These are phyloP conservation scores for Paramarasmius palmivorus DNA, from an alignment of 1,284 basidiomycete species.

Conservation along the genomic window DNA sequence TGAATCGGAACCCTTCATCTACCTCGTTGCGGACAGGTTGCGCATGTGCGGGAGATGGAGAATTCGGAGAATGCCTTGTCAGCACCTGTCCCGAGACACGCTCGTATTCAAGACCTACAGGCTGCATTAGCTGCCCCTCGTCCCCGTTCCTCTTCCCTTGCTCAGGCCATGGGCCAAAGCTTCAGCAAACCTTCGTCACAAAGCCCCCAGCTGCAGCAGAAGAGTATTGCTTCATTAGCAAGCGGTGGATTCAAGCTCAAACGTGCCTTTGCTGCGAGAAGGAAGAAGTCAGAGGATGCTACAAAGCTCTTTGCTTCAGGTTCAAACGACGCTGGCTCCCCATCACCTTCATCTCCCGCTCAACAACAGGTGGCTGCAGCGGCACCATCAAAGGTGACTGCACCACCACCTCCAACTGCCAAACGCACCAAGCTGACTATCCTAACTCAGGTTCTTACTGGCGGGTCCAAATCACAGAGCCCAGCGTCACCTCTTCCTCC, in stretches of 20 bases:
- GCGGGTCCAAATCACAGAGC: conserved; percentile 26
- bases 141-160: conserved; percentile 33
- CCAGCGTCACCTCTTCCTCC: conserved; percentile 24
- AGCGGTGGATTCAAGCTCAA: conserved; percentile 55
- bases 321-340: conserved; percentile 26
- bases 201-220: conserved; percentile 8
- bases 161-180: conserved; percentile 40
- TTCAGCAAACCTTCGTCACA: conserved; percentile 27
- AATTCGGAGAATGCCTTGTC: conserved; percentile 41
- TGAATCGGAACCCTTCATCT: neutral
- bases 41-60: neutral
- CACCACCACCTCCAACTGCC: conserved; percentile 20
- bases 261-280: conserved; percentile 60
- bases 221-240: conserved; percentile 27
- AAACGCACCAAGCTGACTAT: conserved; percentile 33
- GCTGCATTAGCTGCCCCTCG: conserved; percentile 32
- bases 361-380: conserved; percentile 5
- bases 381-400: conserved; percentile 21
- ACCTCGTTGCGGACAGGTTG: neutral
- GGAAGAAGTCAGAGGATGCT: conserved; percentile 63
- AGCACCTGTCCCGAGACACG: conserved; percentile 12
- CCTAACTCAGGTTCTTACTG: conserved; percentile 41
- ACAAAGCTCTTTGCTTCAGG: conserved; percentile 25
- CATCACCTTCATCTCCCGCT: conserved; percentile 17
- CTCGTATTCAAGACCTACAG: conserved; percentile 12